Base-by-base conservation (phyloP, 371 early-diverging fungal genomes). In the Mortierella sp. region DNA sequence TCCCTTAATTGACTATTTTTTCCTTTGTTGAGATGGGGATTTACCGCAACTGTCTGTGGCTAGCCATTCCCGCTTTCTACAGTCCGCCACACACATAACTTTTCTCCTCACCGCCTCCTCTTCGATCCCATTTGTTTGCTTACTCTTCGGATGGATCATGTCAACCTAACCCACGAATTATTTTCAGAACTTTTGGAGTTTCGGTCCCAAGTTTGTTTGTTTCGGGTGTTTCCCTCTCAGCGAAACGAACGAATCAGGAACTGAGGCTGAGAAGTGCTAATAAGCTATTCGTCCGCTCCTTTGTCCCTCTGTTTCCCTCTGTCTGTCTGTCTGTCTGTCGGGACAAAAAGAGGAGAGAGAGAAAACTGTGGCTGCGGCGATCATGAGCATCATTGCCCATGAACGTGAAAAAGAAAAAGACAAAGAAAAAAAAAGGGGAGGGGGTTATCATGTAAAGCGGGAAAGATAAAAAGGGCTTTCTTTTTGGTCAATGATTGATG, bases 141-240 rank as follows among this genome's bases (percentile, higher is more conserved):
- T 63, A 63, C 63, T 60, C 60, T 60, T 16, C 19, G 19, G 31
- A 19, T 50, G 6, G 34, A 14, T 31, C 68, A 24, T 24, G n/a
- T n/a, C n/a, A n/a, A n/a, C n/a, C n/a, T n/a, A 24, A 38, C 19
- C 34, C 38, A 8, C 50, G 50, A 50, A 63, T 31, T 16, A 63
- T 21, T 68, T 68, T 68, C 38, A 68, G 68, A 50, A 68, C 68
- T 68, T 68, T 68, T 68, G 68, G 68, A 68, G 68, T 68, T 68
- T 68, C 68, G 68, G 68, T 42, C 21, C 21, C 42, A 9, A 38
- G 8, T 10, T 34, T 68, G 44, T 68, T 68, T 68, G 34, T 63
- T 63, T 63, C 31, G 68, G 50, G 50, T 16, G 50, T 50, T 50
- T 16, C 50, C 50, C 50, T 50, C 50, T 2, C 9, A 16, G 16